A percentile compares a stretch with the other conserved stretches of the same genome.
These are phyloP conservation scores for Platismatia glauca DNA, from an alignment of 495 filamentous ascomycete species.

Conservation along the genomic window DNA sequence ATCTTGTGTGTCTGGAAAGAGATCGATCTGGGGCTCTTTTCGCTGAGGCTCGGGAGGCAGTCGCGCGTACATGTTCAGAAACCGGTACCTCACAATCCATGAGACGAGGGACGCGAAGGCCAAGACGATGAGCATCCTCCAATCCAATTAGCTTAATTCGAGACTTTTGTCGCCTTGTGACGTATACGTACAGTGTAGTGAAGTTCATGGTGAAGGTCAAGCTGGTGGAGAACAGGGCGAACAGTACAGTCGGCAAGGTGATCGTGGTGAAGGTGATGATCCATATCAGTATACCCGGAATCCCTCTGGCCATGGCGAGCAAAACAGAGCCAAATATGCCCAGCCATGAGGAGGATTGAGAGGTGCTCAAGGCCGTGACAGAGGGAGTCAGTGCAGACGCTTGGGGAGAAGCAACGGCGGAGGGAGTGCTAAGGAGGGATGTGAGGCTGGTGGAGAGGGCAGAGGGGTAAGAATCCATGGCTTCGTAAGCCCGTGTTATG, in stretches of 20 bases:
- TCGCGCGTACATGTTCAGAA: constrained; percentile 88
- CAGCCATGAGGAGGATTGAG: constrained; percentile 28
- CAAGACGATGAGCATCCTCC: constrained; percentile 66
- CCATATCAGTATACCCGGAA: constrained; percentile 75
- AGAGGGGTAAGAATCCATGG: constrained; percentile 17
- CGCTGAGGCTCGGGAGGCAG: constrained; percentile 89
- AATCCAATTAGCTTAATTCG: constrained; percentile 8
- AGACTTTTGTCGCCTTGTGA: constrained; percentile 11
- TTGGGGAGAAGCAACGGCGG: constrained; percentile 3
- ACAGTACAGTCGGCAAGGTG: constrained; percentile 80
- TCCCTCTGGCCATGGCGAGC: constrained; percentile 46
- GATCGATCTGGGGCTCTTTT: constrained; percentile 88
- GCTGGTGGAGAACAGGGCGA: constrained; percentile 90
- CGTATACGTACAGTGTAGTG: constrained; percentile 69
- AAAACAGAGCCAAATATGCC: constrained; percentile 31
- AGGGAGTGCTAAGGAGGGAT: constrained; percentile 5
- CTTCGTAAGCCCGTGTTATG: constrained; percentile 2
- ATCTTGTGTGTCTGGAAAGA: constrained; percentile 88
- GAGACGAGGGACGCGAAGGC: constrained; percentile 70
- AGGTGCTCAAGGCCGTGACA: not conserved
- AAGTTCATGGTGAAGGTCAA: constrained; percentile 97
- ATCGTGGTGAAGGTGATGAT: constrained; percentile 77
- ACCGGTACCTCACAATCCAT: constrained; percentile 91
- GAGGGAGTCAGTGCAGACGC: not conserved
- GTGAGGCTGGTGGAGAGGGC: constrained; percentile 1